A percentile compares a stretch with the other conserved stretches of the same genome.
These are phyloP conservation scores for Parathielavia hyrcaniae DNA, from an alignment of 495 filamentous ascomycete genomes.

Conservation along the genomic window DNA sequence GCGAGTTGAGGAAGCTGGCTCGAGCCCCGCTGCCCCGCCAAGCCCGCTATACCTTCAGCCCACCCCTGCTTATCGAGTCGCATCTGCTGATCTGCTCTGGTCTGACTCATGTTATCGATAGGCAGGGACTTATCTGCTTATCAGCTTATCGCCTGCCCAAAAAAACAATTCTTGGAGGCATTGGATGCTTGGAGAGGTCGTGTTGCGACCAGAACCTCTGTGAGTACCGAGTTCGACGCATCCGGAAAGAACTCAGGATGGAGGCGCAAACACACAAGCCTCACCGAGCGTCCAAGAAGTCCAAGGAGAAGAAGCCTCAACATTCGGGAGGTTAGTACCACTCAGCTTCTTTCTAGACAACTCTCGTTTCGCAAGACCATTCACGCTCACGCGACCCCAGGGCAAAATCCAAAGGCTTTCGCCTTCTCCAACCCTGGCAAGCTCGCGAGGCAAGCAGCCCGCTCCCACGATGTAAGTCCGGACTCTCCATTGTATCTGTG, in stretches of 20 bases:
- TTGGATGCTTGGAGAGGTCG: background rate
- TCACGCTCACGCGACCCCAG: conserved; percentile 36
- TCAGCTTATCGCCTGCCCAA: conserved; percentile 18
- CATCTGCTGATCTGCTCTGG: no score
- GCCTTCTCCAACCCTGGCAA: conserved; percentile 78
- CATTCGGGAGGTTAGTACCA: conserved; percentile 27
- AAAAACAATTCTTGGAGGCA: conserved; percentile 33
- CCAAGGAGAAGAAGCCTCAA: conserved; percentile 87
- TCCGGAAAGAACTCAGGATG: conserved; percentile 44
- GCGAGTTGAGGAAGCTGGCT: background rate
- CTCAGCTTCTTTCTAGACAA: background rate
- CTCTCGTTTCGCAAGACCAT: background rate
- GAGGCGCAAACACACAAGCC: conserved; percentile 79
- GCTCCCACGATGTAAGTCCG: conserved; percentile 77
- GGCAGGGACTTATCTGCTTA: no score
- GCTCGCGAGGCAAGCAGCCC: conserved; percentile 72
- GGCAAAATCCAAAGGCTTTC: conserved; percentile 87
- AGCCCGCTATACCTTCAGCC: background rate
- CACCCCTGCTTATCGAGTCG: no score
- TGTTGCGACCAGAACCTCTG: conserved; percentile 14
- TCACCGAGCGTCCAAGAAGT: conserved; percentile 75
- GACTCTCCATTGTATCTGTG: background rate
- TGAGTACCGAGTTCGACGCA: conserved; percentile 5
- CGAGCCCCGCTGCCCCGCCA: no score
- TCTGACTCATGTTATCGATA: conserved; percentile 32